These are phyloP conservation scores for Podospora tetraspora DNA, from an alignment of 495 filamentous ascomycete species.

Conservation along the genomic window DNA sequence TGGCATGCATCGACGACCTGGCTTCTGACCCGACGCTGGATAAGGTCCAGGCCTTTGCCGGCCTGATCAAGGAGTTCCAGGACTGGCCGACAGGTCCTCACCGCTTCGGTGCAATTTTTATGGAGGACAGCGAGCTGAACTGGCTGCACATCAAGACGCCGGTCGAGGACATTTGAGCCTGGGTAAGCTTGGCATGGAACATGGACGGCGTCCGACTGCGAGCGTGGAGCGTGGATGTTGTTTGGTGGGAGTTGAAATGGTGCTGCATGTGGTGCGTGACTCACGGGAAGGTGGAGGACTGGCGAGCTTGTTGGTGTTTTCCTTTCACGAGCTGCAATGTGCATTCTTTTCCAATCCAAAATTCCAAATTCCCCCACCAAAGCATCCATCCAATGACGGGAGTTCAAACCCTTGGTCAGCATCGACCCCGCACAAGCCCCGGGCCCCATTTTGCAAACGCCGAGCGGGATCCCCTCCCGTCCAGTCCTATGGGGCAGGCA, in stretches of 20 bases:
- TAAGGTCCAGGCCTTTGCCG: conserved; percentile 15
- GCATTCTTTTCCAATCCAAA: no score
- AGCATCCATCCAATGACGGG: no score
- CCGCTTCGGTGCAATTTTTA: conserved; percentile 12
- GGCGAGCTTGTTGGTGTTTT: no score
- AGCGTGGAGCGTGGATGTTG: not conserved
- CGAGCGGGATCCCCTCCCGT: no score
- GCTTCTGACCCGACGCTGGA: conserved; percentile 8
- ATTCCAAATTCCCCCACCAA: no score
- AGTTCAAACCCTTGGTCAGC: not conserved
- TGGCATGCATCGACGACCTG: conserved; percentile 13
- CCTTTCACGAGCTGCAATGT: no score
- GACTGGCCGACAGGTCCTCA: conserved; percentile 11
- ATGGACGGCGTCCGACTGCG: not conserved
- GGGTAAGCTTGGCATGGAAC: not conserved
- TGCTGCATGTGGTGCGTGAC: not conserved
- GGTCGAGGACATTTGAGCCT: conserved; percentile 16
- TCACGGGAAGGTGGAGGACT: no score
- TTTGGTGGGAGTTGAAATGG: not conserved
- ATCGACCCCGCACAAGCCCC: not conserved
- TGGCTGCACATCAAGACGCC: conserved; percentile 20
- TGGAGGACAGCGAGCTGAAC: conserved; percentile 23
- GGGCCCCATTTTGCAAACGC: not conserved
- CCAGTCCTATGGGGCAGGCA: not conserved
- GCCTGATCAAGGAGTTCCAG: conserved; percentile 12